phyloP scores from a whole-genome alignment of 2,329 filamentous ascomycete genomes.

The Fusarium chaquense region DNA sequence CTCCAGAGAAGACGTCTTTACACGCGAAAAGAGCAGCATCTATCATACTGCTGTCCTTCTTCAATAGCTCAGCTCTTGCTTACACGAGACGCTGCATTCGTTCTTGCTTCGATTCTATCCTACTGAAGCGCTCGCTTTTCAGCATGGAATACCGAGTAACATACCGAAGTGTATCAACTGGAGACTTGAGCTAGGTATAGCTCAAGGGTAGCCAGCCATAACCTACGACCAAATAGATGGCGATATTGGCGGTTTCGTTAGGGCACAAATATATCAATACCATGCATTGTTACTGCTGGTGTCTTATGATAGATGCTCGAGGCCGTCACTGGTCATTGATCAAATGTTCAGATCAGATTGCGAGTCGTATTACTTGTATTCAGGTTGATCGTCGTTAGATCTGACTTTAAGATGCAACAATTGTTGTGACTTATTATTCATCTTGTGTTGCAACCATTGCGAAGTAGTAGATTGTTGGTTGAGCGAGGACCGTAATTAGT shows the following conservation, averaged over 20 bases:
- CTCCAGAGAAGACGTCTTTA: slow-evolving; percentile 46
- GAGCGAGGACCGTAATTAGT: neutral
- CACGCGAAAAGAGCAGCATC: slow-evolving; percentile 45
- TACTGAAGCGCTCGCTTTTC: slow-evolving; percentile 35
- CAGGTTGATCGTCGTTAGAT: neutral
- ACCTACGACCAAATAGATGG: neutral
- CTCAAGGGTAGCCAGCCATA: neutral
- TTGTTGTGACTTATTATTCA: neutral
- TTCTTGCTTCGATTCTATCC: slow-evolving; percentile 36
- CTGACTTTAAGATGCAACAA: neutral
- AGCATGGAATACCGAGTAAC: slow-evolving; percentile 41
- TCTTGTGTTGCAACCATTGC: neutral
- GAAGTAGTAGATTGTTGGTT: neutral
- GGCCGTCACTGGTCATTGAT: neutral
- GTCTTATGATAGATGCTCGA: neutral
- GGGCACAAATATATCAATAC: neutral
- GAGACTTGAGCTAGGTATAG: neutral
- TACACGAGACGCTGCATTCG: slow-evolving; percentile 31
- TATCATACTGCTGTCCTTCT: slow-evolving; percentile 44
- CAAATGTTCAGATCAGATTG: neutral
- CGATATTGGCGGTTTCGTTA: slow-evolving; percentile 20
- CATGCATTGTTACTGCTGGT: neutral
- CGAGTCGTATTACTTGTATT: slow-evolving; percentile 12
- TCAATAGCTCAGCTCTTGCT: slow-evolving; percentile 35
- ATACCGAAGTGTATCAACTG: slow-evolving; percentile 23